Percentiles rank a stretch among this genome's conserved stretches.
Conservation (phyloP, 257 asterid genomes). For the Lantana camara region DNA sequence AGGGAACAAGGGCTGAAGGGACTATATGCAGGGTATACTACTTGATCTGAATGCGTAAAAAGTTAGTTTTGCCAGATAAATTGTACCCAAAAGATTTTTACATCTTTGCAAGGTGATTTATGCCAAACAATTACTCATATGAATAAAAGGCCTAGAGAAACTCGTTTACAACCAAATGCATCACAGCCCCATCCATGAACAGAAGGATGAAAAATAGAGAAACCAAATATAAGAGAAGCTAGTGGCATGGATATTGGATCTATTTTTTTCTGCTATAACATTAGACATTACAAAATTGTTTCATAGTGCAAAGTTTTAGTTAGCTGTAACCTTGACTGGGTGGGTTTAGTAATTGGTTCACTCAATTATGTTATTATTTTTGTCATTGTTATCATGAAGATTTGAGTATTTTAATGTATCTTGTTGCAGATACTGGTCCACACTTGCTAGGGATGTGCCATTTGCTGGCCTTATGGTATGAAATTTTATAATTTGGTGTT, state of each 20-base stretch:
- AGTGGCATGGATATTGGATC: slow-evolving; percentile 1
- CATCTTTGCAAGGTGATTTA: not conserved
- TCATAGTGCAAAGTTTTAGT: slow-evolving; percentile 3
- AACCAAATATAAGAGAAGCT: not conserved
- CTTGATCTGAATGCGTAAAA: slow-evolving; percentile 6
- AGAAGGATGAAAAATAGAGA: slow-evolving; percentile 3
- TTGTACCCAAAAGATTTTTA: slow-evolving; percentile 2
- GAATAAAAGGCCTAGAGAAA: not conserved
- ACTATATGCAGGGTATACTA: slow-evolving; percentile 69
- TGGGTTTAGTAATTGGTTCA: slow-evolving; percentile 10
- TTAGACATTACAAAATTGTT: not conserved
- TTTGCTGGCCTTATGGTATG: slow-evolving; percentile 89
- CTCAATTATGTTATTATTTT: slow-evolving; percentile 1
- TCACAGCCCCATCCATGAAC: slow-evolving; percentile 3
- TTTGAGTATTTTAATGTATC: slow-evolving; percentile 11
- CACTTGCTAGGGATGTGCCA: slow-evolving; percentile 86
- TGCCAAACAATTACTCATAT: not conserved
- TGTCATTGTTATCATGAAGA: slow-evolving; percentile 8
- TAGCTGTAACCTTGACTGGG: slow-evolving; percentile 8
- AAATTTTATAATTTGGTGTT: slow-evolving; percentile 19
- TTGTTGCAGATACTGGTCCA: slow-evolving; percentile 72
- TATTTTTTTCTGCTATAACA: slow-evolving; percentile 8
- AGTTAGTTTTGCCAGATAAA: slow-evolving; percentile 2
- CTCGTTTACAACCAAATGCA: not conserved
- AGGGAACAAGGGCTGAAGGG: slow-evolving; percentile 81